These are phyloP conservation scores for Teratosphaeria destructans DNA, from an alignment of 2,329 filamentous ascomycete genomes.

Conservation along the genomic window DNA sequence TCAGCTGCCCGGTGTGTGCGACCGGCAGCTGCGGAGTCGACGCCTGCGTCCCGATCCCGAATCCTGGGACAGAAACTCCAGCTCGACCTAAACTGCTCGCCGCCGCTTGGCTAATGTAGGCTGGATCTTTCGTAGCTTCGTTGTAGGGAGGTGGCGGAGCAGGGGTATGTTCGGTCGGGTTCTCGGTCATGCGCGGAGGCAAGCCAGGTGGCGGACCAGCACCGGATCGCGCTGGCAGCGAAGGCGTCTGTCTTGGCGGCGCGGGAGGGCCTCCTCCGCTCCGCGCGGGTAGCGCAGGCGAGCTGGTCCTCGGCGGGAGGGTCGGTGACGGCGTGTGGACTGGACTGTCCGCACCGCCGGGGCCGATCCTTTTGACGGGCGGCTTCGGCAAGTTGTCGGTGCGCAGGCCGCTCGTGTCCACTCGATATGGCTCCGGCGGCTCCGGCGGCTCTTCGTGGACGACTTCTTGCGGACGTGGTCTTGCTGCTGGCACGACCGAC, in stretches of 20 bases:
- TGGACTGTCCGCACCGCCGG: constrained; percentile 17
- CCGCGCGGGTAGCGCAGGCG: constrained; percentile 7
- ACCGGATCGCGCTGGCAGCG: constrained; percentile 16
- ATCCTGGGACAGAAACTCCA: constrained; percentile 66
- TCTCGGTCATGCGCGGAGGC: constrained; percentile 55
- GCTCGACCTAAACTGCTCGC: constrained; percentile 57
- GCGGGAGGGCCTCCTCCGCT: not conserved
- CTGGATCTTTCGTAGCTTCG: constrained; percentile 26
- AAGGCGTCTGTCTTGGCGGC: constrained; percentile 15
- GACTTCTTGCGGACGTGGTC: constrained; percentile 26
- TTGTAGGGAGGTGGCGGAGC: constrained; percentile 40
- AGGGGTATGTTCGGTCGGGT: constrained; percentile 35
- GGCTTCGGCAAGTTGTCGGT: constrained; percentile 62
- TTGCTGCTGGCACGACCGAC: constrained; percentile 28
- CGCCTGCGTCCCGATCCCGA: constrained; percentile 53
- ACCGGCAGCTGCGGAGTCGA: constrained; percentile 10
- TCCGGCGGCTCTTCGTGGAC: constrained; percentile 26
- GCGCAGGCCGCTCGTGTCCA: constrained; percentile 60
- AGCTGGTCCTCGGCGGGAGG: constrained; percentile 13
- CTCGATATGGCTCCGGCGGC: constrained; percentile 55
- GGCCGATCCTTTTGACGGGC: constrained; percentile 42
- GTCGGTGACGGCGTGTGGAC: constrained; percentile 12
- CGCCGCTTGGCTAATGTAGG: constrained; percentile 47
- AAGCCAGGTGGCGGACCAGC: constrained; percentile 50
- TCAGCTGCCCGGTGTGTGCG: constrained; percentile 38